Conservation (phyloP, 1,284 basidiomycete species). For the Malassezia cuniculi region DNA sequence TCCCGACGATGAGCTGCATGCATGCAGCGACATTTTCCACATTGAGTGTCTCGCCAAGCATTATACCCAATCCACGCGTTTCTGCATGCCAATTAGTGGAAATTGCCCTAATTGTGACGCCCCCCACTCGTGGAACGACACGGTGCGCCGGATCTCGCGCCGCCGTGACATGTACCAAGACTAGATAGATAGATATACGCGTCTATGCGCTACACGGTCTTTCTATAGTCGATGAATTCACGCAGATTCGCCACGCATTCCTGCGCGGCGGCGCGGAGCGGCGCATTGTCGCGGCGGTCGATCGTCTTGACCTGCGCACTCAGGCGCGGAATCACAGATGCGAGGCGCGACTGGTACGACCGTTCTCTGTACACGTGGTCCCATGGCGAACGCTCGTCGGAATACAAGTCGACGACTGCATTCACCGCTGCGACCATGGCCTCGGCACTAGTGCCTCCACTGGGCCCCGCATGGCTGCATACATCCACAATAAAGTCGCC, state of each 20-base stretch:
- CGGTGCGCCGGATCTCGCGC: constrained; percentile 8
- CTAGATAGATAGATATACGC: no score
- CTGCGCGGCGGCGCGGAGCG: constrained; percentile 3
- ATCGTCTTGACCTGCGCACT: constrained; percentile 39
- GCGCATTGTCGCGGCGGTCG: constrained; percentile 1
- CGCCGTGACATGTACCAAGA: constrained; percentile 5
- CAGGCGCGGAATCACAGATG: constrained; percentile 52
- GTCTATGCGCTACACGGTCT: constrained; percentile 1
- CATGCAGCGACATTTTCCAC: constrained; percentile 6
- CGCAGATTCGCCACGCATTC: constrained; percentile 36
- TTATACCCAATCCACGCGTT: not conserved
- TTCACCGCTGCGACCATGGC: constrained; percentile 67
- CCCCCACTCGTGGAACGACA: constrained; percentile 4
- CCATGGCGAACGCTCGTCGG: constrained; percentile 71
- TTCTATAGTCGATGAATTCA: constrained; percentile 11
- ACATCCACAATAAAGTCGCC: constrained; percentile 7
- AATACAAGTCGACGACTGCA: constrained; percentile 82
- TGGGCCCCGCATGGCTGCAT: not conserved
- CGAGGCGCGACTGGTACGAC: constrained; percentile 52
- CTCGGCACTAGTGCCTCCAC: constrained; percentile 51
- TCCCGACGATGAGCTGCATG: not conserved
- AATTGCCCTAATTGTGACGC: constrained; percentile 4
- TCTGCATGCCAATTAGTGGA: constrained; percentile 7
- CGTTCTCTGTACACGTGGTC: constrained; percentile 62
- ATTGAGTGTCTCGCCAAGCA: constrained; percentile 9